These are phyloP conservation scores for Hypomontagnella submonticulosa DNA, from an alignment of 495 filamentous ascomycete species.

Conservation along the genomic window DNA sequence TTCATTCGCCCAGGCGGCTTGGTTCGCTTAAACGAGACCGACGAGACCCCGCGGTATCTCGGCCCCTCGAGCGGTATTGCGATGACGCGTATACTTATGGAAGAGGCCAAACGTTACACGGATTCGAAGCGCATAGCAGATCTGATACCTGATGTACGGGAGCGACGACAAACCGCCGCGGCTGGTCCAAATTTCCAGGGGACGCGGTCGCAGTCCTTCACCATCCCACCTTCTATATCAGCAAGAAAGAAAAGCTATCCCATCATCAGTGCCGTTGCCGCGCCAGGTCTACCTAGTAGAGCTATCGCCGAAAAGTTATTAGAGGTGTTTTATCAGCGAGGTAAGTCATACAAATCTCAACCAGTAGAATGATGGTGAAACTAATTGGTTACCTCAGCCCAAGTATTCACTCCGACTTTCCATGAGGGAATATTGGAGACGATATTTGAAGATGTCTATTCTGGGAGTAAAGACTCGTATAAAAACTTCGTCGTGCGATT, in stretches of 20 bases:
- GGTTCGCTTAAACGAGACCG: slow-evolving; percentile 80
- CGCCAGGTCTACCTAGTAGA: slow-evolving; percentile 72
- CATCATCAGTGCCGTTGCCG: slow-evolving; percentile 78
- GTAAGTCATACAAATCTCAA: slow-evolving; percentile 57
- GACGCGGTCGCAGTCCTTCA: slow-evolving; percentile 50
- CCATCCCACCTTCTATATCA: slow-evolving; percentile 52
- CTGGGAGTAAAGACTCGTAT: slow-evolving; percentile 77
- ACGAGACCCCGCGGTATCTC: slow-evolving; percentile 84
- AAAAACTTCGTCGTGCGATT: slow-evolving; percentile 87
- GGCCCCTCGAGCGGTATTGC: slow-evolving; percentile 93
- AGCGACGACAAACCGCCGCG: slow-evolving; percentile 37
- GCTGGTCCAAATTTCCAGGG: slow-evolving; percentile 29
- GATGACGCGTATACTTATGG: slow-evolving; percentile 93
- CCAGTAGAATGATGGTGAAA: neutral
- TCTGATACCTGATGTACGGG: slow-evolving; percentile 75
- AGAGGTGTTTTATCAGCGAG: slow-evolving; percentile 82
- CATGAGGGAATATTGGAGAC: slow-evolving; percentile 83
- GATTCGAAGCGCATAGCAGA: slow-evolving; percentile 87
- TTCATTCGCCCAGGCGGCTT: slow-evolving; percentile 84
- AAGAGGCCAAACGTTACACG: slow-evolving; percentile 89
- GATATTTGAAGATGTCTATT: slow-evolving; percentile 82
- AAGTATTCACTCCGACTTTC: slow-evolving; percentile 83
- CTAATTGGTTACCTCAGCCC: slow-evolving; percentile 64
- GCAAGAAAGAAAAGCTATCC: slow-evolving; percentile 70
- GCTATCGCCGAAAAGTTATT: slow-evolving; percentile 76